Base-by-base conservation (phyloP, 2,329 filamentous ascomycete species). In the Rosellinia necatrix region DNA sequence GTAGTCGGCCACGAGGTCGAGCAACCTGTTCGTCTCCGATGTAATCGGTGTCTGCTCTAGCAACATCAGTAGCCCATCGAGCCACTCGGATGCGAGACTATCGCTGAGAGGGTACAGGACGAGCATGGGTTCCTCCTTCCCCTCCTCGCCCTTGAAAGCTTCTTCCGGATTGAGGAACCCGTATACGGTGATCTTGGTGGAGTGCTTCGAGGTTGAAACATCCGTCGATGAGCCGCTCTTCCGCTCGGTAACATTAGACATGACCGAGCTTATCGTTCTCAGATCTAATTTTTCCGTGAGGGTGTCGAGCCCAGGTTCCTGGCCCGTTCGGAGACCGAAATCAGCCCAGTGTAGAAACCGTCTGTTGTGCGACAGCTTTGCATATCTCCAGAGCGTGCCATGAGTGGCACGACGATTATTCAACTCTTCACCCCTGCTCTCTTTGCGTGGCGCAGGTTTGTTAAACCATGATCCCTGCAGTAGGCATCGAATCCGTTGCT, bases 1-100 rank as follows among this genome's bases (percentile, higher is more conserved):
- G 70, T 96, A 97, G 64, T 96, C 90, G 68, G 87, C 86, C 57
- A 97, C 90, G 66, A 97, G 77, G 52, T 87, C 86, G 50, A 97
- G 88, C 59, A 97, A 77, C 73, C 94, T 96, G 70, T 89, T 93
- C 30, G 94, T 97, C 75, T 97, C 93, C 2, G 92, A 85, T n/a
- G 94, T 99, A 70, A 99, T 97, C 17, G 94, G 94, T 56, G 92
- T 86, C 74, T 99, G 94, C 69, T 96, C 92, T 21, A 99, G 81
- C 51, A 99, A 80, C 92, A 99, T 96, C 53, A 97, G 81, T 62
- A 99, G 76, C 1, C 94, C 94, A 71, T 99, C 94, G 4, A 99
- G 81, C 94, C 94, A 99, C 74, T 99, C 94, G 0, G 92, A 96
- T 8, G 94, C 94, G 43, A 94, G 77, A 62, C 86, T 90, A 70